phyloP scores from a whole-genome alignment of 139 green algal species.

The Chlamydomonas incerta region DNA sequence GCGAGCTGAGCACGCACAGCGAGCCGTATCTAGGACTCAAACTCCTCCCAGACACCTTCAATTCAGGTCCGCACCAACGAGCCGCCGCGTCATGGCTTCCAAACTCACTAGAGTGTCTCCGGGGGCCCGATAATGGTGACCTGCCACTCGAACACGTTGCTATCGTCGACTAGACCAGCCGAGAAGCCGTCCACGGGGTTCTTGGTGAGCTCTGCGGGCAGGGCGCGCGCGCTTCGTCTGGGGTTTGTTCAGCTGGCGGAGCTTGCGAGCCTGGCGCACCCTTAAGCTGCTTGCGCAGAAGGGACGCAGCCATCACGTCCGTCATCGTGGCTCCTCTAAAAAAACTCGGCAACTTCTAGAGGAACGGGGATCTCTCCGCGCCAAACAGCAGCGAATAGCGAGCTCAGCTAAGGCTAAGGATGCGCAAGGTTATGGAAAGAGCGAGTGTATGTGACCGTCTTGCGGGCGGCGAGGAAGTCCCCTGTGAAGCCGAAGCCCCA shows the following conservation, averaged over 20 bases:
- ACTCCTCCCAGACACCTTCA: no score
- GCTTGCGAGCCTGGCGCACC: slow-evolving; percentile 63
- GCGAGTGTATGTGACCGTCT: no score
- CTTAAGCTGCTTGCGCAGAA: slow-evolving; percentile 95
- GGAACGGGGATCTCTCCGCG: no score
- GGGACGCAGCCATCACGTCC: slow-evolving; percentile 11
- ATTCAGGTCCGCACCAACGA: not conserved
- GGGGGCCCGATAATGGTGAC: slow-evolving; percentile 98
- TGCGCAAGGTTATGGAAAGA: no score
- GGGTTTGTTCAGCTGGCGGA: not conserved
- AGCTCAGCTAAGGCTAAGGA: not conserved
- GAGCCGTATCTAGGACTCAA: no score
- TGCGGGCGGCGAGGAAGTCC: no score
- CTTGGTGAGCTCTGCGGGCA: slow-evolving; percentile 92
- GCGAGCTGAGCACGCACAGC: no score
- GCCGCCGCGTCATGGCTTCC: not conserved
- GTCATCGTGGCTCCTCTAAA: not conserved
- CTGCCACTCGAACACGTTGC: slow-evolving; percentile 98
- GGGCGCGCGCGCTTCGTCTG: not conserved
- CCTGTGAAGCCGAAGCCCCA: no score
- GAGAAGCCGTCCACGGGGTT: slow-evolving; percentile 99
- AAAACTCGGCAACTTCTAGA: not conserved
- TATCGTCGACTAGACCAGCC: slow-evolving; percentile 96
- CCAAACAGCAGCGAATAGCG: not conserved
- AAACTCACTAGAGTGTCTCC: slow-evolving; percentile 95